Base-by-base conservation (phyloP, 1,284 basidiomycete genomes). In the Heterobasidion irregulare region DNA sequence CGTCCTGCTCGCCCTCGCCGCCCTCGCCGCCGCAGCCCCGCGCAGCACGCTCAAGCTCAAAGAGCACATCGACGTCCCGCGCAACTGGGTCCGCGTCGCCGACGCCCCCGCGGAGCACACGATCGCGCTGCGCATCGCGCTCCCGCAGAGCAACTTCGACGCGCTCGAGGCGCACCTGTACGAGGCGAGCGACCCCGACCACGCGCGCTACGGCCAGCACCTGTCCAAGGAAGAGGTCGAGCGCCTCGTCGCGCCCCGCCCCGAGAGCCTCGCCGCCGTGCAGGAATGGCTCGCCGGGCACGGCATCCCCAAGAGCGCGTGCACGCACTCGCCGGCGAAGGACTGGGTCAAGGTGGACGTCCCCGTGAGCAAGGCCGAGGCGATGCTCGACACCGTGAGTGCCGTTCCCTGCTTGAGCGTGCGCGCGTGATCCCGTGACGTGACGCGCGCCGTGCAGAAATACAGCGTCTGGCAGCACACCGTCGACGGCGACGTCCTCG, bases 291-390 rank as follows among this genome's bases (percentile, higher is more conserved):
- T 50, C 34, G 68, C 68, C 1, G 74, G 72, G 6, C 73, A 85
- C 59, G 84, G 79, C 18, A 69, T 89, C 45, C 58, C 67, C 13
- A 2, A 16, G n/a, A 67, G 72, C 36, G 69, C 75, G 57, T 60
- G 82, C 9, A 62, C 70, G 44, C 77, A 79, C 0, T 84, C 85
- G 6, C 74, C 83, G 2, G 83, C 84, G 0, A 74, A 77, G 48
- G 89, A 87, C 60, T 90, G 87, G 89, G 68, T 88, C 12, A 80
- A 72, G 12, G 68, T 89, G 47, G 75, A 69, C 6, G 70, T 89
- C 4, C 78, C 86, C 0, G 73, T 91, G 32, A 62, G 68, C 36
- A 62, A 83, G 36, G 86, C 82, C 0, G 88, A 90, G 66, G 69
- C 77, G 60, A 82, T 91, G 56, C 56, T 57, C 45, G 53, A 57